Base-by-base conservation (phyloP, 2,329 filamentous ascomycete genomes). In the Epichloe bromicola region DNA sequence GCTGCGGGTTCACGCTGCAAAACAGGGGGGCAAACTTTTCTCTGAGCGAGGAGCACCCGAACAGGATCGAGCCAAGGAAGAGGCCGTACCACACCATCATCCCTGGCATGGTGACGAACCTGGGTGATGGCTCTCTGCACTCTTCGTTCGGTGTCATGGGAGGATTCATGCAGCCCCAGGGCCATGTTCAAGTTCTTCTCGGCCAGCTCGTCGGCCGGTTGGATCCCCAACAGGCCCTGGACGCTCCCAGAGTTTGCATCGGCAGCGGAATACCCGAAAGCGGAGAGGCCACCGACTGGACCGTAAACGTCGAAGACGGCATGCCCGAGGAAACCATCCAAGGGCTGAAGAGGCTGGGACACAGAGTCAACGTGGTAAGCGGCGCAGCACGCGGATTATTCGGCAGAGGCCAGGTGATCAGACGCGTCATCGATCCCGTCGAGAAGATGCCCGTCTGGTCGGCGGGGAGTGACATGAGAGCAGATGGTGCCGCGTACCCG, bases 41-140 rank as follows among this genome's bases (percentile, higher is more conserved):
- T 1, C 76, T 98, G 0, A 70, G 78, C 23, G 65, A 74, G 0
- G 70, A 71, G 1, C 90, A 95, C 62, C 88, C 90, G 1, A 97
- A 97, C 62, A 76, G 75, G 19, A 74, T 95, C 14, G 86, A 80
- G 7, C 87, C 89, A 0, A 74, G 82, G 36, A 97, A 97, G 72
- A 71, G 93, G 44, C 93, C 93, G 0, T 98, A 97, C 68, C 93
- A 97, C 67, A 98, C 93, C 50, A 97, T 98, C 65, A 98, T 98
- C 60, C 91, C 93, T 0, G 91, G 86, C 0, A 77, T 97, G 66
- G 81, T 91, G 17, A 97, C 93, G 0, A 88, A 93, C 58, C 65
- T 79, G 17, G 70, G 71, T 4, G 88, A 94, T 59, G 79, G 80
- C 26, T 83, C 78, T 46, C 70, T 97, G 51, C 87, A 95, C 65